A percentile compares a stretch with the other conserved stretches of the same genome.
phyloP scores from a whole-genome alignment of 2,329 filamentous ascomycete genomes.

The Alternaria infectoria region DNA sequence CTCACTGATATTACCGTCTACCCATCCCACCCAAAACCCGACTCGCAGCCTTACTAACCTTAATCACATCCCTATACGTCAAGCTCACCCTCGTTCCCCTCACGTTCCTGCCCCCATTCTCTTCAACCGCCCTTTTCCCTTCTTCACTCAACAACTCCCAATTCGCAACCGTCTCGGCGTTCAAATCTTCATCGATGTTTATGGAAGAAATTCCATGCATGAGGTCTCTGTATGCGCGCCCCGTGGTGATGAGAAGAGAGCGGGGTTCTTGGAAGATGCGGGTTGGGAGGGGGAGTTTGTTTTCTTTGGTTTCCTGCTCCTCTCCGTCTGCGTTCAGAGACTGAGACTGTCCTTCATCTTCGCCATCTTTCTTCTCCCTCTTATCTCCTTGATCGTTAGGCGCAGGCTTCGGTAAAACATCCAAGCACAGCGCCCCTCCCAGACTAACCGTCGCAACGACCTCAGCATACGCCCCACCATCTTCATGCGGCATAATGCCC shows the following conservation, averaged over 20 bases:
- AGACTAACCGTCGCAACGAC: conserved; percentile 92
- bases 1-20: no score
- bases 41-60: conserved; percentile 40
- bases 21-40: conserved; percentile 37
- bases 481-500: conserved; percentile 98
- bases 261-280: conserved; percentile 83
- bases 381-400: no score
- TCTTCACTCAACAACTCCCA: conserved; percentile 69
- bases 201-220: conserved; percentile 77
- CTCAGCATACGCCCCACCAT: conserved; percentile 84
- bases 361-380: background rate
- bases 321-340: background rate
- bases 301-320: background rate
- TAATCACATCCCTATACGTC: conserved; percentile 84
- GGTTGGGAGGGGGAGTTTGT: conserved; percentile 32
- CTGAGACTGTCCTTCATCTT: fast-evolving
- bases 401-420: no score
- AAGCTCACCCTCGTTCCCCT: conserved; percentile 72
- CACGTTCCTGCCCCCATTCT: conserved; percentile 60
- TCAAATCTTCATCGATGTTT: conserved; percentile 69
- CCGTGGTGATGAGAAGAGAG: conserved; percentile 76
- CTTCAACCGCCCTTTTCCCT: conserved; percentile 40
- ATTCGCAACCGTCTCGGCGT: conserved; percentile 66
- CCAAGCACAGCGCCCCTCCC: conserved; percentile 76
- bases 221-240: conserved; percentile 70